phyloP scores from a whole-genome alignment of 805 yeast genomes.

The Blastobotrys attinorum region DNA sequence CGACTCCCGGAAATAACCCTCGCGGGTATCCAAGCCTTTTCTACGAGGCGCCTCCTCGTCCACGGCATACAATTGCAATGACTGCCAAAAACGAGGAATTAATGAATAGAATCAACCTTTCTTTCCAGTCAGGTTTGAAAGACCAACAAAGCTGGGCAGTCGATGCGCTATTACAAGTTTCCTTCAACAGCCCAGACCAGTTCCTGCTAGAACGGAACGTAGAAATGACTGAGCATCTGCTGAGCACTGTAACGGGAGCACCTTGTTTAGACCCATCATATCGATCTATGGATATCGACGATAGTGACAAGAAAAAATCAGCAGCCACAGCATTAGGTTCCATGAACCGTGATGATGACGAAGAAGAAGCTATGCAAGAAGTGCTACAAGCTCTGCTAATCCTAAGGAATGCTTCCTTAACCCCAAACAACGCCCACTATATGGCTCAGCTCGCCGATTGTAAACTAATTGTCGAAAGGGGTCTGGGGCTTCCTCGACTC shows the following conservation, averaged over 20 bases:
- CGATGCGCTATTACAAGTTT: slow-evolving; percentile 39
- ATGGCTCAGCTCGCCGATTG: slow-evolving; percentile 43
- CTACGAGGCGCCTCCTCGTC: slow-evolving; percentile 16
- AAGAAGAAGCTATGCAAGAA: slow-evolving; percentile 22
- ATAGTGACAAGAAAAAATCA: no score
- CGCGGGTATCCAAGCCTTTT: slow-evolving; percentile 23
- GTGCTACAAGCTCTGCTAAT: slow-evolving; percentile 51
- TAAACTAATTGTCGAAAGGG: slow-evolving; percentile 38
- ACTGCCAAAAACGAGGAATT: slow-evolving; percentile 54
- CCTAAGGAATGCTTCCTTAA: slow-evolving; percentile 77
- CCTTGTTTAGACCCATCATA: slow-evolving; percentile 2
- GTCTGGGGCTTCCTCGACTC: slow-evolving; percentile 28
- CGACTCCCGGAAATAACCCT: slow-evolving; percentile 28
- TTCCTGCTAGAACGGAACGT: slow-evolving; percentile 39
- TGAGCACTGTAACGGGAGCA: slow-evolving; percentile 34
- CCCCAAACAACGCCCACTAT: slow-evolving; percentile 71
- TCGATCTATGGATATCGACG: slow-evolving; percentile 9
- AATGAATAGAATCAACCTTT: slow-evolving; percentile 58
- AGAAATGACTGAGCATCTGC: slow-evolving; percentile 30
- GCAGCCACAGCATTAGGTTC: slow-evolving; percentile 2
- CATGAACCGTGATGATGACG: slow-evolving; percentile 7
- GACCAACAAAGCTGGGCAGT: slow-evolving; percentile 70
- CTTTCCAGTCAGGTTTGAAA: slow-evolving; percentile 55
- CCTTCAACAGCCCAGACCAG: slow-evolving; percentile 43
- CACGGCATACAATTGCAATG: slow-evolving; percentile 15